Conservation (phyloP, 1,284 basidiomycete species). For the Pseudozyma tsukubaensis region DNA sequence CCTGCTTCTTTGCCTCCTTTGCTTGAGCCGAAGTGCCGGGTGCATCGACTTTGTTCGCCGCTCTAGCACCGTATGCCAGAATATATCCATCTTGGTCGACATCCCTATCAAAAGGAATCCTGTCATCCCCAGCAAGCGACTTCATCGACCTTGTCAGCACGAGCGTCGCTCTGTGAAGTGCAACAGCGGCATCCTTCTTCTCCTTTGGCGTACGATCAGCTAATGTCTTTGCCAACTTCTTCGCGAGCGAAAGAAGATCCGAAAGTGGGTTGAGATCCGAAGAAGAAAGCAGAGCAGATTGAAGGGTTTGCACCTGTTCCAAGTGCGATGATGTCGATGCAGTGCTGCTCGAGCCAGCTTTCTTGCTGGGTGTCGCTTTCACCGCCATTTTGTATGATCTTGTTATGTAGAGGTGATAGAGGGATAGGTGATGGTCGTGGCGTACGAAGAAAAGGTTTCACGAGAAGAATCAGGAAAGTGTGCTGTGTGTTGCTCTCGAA, state of each 20-base stretch:
- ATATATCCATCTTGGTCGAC: constrained; percentile 44
- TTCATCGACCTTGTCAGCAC: constrained; percentile 44
- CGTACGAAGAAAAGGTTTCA: neutral
- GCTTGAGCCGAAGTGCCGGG: constrained; percentile 7
- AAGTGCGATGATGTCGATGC: constrained; percentile 10
- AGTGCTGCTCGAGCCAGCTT: constrained; percentile 17
- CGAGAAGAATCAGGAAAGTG: neutral
- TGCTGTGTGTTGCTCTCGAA: constrained; percentile 11
- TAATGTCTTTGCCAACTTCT: constrained; percentile 20
- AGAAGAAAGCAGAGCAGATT: constrained; percentile 47
- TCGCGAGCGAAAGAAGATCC: constrained; percentile 52
- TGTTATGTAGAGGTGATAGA: no score
- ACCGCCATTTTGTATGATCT: constrained; percentile 6
- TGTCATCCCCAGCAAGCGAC: constrained; percentile 45
- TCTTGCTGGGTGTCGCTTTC: constrained; percentile 24
- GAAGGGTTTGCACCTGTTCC: constrained; percentile 41
- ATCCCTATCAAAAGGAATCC: constrained; percentile 41
- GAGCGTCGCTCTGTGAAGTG: constrained; percentile 27
- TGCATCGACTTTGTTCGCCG: constrained; percentile 10
- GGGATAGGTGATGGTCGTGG: neutral
- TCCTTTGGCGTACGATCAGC: constrained; percentile 21
- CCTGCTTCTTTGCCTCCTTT: constrained; percentile 39
- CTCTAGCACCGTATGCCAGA: constrained; percentile 29
- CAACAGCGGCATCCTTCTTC: constrained; percentile 32
- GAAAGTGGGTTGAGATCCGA: constrained; percentile 62